A percentile compares a stretch with the other conserved stretches of the same genome.
phyloP scores from a whole-genome alignment of 331 rosid species.

The Acacia concinna region DNA sequence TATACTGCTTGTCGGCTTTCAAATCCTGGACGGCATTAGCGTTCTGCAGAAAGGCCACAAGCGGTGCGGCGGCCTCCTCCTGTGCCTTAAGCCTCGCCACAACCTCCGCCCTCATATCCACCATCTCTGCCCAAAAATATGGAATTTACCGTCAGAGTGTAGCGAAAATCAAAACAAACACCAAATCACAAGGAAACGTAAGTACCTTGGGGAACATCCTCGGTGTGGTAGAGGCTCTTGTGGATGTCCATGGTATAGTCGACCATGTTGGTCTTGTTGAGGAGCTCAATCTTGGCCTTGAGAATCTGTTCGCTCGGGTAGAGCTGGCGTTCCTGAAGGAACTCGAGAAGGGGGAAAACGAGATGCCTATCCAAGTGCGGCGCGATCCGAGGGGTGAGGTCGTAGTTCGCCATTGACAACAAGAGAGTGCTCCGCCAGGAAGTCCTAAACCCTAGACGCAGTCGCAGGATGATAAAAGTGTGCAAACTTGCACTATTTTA shows the following conservation, averaged over 20 bases:
- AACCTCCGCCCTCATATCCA: conserved; percentile 69
- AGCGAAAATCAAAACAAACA: neutral
- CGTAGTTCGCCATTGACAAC: conserved; percentile 70
- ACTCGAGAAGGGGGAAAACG: conserved; percentile 85
- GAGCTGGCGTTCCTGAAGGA: conserved; percentile 76
- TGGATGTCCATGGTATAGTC: conserved; percentile 96
- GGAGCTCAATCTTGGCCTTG: conserved; percentile 86
- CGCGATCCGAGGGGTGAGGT: conserved; percentile 78
- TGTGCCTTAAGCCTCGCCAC: conserved; percentile 67
- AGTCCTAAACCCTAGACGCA: neutral
- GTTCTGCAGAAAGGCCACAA: conserved; percentile 42
- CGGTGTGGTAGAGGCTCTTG: conserved; percentile 86
- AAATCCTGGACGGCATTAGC: conserved; percentile 51
- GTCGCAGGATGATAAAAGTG: neutral
- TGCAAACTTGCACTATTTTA: neutral
- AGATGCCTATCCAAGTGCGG: conserved; percentile 86
- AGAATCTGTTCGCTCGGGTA: conserved; percentile 80
- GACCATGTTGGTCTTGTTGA: conserved; percentile 94
- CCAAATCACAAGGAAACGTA: neutral
- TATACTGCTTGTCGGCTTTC: conserved; percentile 83
- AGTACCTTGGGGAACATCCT: conserved; percentile 54
- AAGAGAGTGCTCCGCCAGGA: neutral
- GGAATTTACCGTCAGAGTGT: neutral
- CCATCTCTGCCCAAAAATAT: conserved; percentile 53
- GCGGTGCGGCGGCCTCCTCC: conserved; percentile 68